Evolutionary conservation across 306 rosid species (phyloP).

Genomic region (Castanea sativa): DNA sequence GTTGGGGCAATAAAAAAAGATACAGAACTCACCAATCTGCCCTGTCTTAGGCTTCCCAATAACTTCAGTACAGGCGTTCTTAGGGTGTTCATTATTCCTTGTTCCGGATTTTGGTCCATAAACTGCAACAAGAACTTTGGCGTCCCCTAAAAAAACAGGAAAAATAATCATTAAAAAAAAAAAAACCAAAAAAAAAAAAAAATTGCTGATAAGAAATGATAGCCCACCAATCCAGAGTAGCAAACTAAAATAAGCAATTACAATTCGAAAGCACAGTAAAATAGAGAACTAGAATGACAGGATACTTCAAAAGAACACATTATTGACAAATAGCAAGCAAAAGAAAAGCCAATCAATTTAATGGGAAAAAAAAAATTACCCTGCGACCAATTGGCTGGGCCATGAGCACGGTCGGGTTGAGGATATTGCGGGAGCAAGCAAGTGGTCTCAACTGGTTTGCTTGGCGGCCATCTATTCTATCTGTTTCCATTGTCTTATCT

Average conservation of each 20-base stretch:
- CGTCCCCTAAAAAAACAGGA: conserved; percentile 47
- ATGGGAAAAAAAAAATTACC: conserved; percentile 26
- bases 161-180: neutral
- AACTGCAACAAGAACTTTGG: conserved; percentile 83
- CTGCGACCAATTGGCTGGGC: conserved; percentile 88
- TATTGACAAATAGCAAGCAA: neutral
- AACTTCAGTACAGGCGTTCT: conserved; percentile 63
- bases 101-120: conserved; percentile 86
- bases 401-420: conserved; percentile 69
- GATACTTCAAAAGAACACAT: neutral
- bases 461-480: conserved; percentile 68
- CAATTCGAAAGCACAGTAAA: neutral
- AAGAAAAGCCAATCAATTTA: neutral
- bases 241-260: neutral
- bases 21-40: conserved; percentile 46
- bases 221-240: neutral
- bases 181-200: too few species aligned
- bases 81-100: conserved; percentile 84
- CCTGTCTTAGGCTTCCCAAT: conserved; percentile 95
- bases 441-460: conserved; percentile 78
- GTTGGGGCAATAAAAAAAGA: neutral
- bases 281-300: neutral
- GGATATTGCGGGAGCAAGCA: conserved; percentile 64
- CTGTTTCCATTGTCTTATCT: conserved; percentile 42
- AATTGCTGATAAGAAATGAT: neutral